phyloP scores from a whole-genome alignment of 106 monocot species.

The Dioscorea dumetorum region DNA sequence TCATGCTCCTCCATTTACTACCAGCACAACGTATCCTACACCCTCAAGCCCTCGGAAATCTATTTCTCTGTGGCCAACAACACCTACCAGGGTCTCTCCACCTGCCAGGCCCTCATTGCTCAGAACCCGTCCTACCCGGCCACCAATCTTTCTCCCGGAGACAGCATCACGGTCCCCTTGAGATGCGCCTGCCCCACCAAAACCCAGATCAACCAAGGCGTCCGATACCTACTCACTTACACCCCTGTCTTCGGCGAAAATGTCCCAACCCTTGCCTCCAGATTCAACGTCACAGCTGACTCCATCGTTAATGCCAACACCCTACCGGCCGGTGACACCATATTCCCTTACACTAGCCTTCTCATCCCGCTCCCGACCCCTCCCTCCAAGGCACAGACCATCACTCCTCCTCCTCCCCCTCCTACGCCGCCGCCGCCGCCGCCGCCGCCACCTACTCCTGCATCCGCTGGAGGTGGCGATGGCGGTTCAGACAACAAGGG shows the following conservation, averaged over 20 bases:
- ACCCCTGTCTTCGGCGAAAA: slow-evolving; percentile 35
- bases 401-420: neutral
- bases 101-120: slow-evolving; percentile 81
- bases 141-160: slow-evolving; percentile 16
- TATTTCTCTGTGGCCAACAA: slow-evolving; percentile 60
- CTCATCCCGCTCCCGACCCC: slow-evolving; percentile 43
- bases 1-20: slow-evolving; percentile 22
- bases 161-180: slow-evolving; percentile 38
- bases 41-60: slow-evolving; percentile 24
- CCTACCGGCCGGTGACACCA: slow-evolving; percentile 8
- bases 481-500: slow-evolving; percentile 12
- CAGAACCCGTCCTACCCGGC: slow-evolving; percentile 49
- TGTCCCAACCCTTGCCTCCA: slow-evolving; percentile 27
- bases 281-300: slow-evolving; percentile 21
- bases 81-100: slow-evolving; percentile 73
- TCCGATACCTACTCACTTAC: slow-evolving; percentile 58
- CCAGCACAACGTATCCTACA: slow-evolving; percentile 65
- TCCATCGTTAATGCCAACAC: slow-evolving; percentile 45
- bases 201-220: slow-evolving; percentile 37
- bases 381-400: slow-evolving; percentile 22
- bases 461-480: slow-evolving; percentile 1
- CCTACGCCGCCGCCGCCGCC: slow-evolving; percentile 15
- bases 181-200: slow-evolving; percentile 75
- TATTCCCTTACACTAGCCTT: slow-evolving; percentile 66
- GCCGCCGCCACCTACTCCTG: neutral